A percentile compares a stretch with the other conserved stretches of the same genome.
Evolutionary conservation across 1,139 yeast genomes (phyloP).

Genomic region (Suhomyces wounanorum): DNA sequence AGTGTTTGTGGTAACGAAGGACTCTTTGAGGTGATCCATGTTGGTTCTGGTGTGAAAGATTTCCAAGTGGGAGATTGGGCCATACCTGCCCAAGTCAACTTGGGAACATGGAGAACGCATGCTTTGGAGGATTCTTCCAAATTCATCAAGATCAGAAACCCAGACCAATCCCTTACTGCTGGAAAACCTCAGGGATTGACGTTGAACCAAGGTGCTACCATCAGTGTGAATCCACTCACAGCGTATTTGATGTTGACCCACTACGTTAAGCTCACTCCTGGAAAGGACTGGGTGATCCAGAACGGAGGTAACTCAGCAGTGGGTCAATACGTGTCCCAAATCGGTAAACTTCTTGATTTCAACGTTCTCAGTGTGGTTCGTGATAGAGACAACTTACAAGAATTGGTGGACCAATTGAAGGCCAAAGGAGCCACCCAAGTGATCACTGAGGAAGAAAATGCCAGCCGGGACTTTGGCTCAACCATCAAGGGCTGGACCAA

Average conservation of each 20-base stretch:
- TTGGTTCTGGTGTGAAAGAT: slow-evolving; percentile 55
- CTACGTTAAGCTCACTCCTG: slow-evolving; percentile 60
- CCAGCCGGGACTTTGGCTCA: slow-evolving; percentile 62
- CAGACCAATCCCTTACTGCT: slow-evolving; percentile 32
- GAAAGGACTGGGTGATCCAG: slow-evolving; percentile 89
- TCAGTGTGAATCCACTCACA: slow-evolving; percentile 88
- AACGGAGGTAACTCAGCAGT: slow-evolving; percentile 97
- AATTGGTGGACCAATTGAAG: slow-evolving; percentile 58
- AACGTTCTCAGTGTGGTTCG: slow-evolving; percentile 88
- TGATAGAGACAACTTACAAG: slow-evolving; percentile 74
- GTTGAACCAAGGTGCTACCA: slow-evolving; percentile 79
- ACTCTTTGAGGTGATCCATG: slow-evolving; percentile 75
- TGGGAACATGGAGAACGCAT: slow-evolving; percentile 96
- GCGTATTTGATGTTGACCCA: slow-evolving; percentile 87
- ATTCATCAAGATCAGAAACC: slow-evolving; percentile 55
- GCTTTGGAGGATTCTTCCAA: slow-evolving; percentile 54
- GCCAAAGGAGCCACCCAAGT: slow-evolving; percentile 83
- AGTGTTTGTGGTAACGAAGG: slow-evolving; percentile 96
- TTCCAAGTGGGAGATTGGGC: slow-evolving; percentile 85
- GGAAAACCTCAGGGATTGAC: slow-evolving; percentile 47
- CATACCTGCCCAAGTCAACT: slow-evolving; percentile 76
- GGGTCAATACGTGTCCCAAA: slow-evolving; percentile 90
- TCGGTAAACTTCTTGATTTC: slow-evolving; percentile 74
- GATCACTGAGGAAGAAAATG: slow-evolving; percentile 82
- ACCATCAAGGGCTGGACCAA: slow-evolving; percentile 64